These are phyloP conservation scores for Cyberlindnera sargentensis DNA, from an alignment of 805 yeast genomes.

Conservation along the genomic window DNA sequence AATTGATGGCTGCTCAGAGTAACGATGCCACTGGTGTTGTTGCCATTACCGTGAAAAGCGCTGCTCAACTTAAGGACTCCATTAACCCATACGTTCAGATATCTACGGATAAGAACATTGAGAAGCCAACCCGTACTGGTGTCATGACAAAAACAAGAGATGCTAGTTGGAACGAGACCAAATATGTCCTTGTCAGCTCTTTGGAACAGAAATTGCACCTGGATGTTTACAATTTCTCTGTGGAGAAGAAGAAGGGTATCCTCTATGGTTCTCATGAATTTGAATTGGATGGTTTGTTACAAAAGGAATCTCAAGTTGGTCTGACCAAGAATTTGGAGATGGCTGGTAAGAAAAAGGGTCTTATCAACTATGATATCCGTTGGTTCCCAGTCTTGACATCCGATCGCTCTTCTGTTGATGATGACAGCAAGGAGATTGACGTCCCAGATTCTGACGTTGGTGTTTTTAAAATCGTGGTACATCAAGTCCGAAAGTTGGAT, in stretches of 20 bases:
- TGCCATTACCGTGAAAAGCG: conserved; percentile 54
- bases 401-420: conserved; percentile 15
- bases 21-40: conserved; percentile 67
- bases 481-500: conserved; percentile 55
- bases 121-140: conserved; percentile 40
- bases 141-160: conserved; percentile 47
- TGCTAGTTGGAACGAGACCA: conserved; percentile 65
- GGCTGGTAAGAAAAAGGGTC: conserved; percentile 52
- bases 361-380: conserved; percentile 46
- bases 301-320: conserved; percentile 34
- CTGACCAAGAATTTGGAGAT: conserved; percentile 20
- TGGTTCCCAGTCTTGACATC: conserved; percentile 30
- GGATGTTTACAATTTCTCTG: conserved; percentile 45
- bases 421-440: conserved; percentile 23
- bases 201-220: conserved; percentile 52
- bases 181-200: conserved; percentile 48
- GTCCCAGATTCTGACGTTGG: conserved; percentile 62
- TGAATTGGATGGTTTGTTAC: conserved; percentile 53
- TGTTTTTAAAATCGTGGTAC: conserved; percentile 56
- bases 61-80: conserved; percentile 40
- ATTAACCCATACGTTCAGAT: conserved; percentile 55
- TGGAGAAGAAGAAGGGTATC: conserved; percentile 46
- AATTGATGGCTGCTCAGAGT: conserved; percentile 52
- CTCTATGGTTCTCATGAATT: conserved; percentile 44
- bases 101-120: conserved; percentile 37